Conservation (phyloP, 2,329 filamentous ascomycete species). For the Fusarium xyrophilum region DNA sequence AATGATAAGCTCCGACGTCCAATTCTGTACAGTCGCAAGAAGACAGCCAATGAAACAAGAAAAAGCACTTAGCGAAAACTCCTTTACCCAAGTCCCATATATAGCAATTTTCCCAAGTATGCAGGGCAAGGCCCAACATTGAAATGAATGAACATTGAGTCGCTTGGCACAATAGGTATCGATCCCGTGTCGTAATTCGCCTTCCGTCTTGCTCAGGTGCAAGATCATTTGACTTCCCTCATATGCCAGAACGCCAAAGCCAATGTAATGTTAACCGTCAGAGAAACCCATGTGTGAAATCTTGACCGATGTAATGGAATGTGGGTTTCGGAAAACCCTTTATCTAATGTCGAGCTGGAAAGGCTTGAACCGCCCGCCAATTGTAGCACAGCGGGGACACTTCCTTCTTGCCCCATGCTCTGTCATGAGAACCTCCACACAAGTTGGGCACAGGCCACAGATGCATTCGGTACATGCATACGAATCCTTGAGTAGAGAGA, state of each 20-base stretch:
- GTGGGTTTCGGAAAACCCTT: slow-evolving; percentile 41
- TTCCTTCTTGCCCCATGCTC: slow-evolving; percentile 78
- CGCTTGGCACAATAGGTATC: slow-evolving; percentile 23
- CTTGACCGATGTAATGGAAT: slow-evolving; percentile 25
- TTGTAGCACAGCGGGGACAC: slow-evolving; percentile 79
- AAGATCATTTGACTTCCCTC: slow-evolving; percentile 36
- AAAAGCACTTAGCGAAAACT: slow-evolving; percentile 34
- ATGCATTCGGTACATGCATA: slow-evolving; percentile 98
- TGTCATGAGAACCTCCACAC: slow-evolving; percentile 79
- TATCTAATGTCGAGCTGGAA: slow-evolving; percentile 84
- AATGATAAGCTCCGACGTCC: slow-evolving; percentile 3
- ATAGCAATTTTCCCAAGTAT: slow-evolving; percentile 28
- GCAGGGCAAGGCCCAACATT: slow-evolving; percentile 15
- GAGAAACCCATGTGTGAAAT: slow-evolving; percentile 17
- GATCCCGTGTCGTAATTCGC: slow-evolving; percentile 30
- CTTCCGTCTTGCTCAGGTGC: slow-evolving; percentile 26
- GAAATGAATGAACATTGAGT: slow-evolving; percentile 31
- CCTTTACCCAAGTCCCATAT: slow-evolving; percentile 36
- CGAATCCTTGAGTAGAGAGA: slow-evolving; percentile 79
- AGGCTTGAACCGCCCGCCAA: slow-evolving; percentile 81
- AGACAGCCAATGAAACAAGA: slow-evolving; percentile 9
- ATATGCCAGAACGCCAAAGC: slow-evolving; percentile 40
- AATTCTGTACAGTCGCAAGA: slow-evolving; percentile 10
- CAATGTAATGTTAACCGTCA: slow-evolving; percentile 33
- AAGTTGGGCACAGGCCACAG: slow-evolving; percentile 87